Evolutionary conservation across 208 protist species (phyloP), one percentile per base, ranked within the genome.

Genomic region (Trypanosoma mega): DNA sequence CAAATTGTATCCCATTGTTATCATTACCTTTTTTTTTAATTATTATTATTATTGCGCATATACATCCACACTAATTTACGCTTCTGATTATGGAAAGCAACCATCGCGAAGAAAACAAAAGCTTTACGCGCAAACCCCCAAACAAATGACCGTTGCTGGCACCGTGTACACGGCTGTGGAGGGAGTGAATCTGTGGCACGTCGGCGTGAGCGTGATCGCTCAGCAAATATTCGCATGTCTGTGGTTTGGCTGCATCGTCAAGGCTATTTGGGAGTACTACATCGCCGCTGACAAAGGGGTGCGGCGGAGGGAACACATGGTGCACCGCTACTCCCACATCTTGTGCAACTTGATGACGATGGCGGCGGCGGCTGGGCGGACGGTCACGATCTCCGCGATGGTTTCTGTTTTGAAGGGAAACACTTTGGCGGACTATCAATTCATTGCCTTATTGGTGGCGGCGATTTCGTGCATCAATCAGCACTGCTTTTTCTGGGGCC

Each of bases 211-310:
- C 52, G 76, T 81, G 26, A 56, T 88, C 2, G 69, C 74, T 14
- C 89, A 95, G 70, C 70, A 86, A 30, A 51, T 91, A 34, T 76
- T 92, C 71, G 79, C 80, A 14, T 76, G 85, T 64, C 30, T 75
- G 34, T 95, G 89, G 89, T 95, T 90, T 55, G 68, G 74, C 44
- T 65, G 61, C 58, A 90, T 95, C 48, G 77, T 95, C 27, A 71
- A 80, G 44, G 71, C 79, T 41, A 66, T 92, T 23, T 73, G 79
- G 56, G 53, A 61, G 11, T 95, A 95, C 74, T 90, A 89, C 57
- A 55, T 81, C 36, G 89, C 89, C 7, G 89, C 89, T 14, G 89
- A 95, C 53, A 95, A 95, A 71, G 89, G 89, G 46, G 89, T 95
- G 26, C 77, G 85, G 33, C 73, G 77, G 37, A 63, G 80, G 24